Percentiles rank a stretch among this genome's conserved stretches.
phyloP scores from a whole-genome alignment of 306 rosid genomes.

The Dalbergia oliveri region DNA sequence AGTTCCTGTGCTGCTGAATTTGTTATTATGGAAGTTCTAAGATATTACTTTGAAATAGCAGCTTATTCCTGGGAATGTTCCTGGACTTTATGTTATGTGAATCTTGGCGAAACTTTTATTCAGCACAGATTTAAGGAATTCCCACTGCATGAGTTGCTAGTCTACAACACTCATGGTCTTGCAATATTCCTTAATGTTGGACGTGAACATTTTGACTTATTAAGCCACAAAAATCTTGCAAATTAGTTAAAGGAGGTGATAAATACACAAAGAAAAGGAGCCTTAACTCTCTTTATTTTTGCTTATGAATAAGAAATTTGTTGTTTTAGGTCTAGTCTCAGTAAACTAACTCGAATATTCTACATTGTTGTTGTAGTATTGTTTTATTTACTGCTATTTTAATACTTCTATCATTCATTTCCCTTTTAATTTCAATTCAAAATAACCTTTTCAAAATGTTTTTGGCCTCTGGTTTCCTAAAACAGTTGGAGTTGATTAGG shows the following conservation, averaged over 20 bases:
- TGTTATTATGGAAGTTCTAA: slow-evolving; percentile 32
- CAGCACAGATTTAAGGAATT: slow-evolving; percentile 13
- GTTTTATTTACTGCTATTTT: slow-evolving; percentile 20
- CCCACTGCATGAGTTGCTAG: not conserved
- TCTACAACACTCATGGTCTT: slow-evolving; percentile 20
- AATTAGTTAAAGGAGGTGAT: not conserved
- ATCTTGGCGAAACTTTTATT: slow-evolving; percentile 14
- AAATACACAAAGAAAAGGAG: slow-evolving; percentile 6
- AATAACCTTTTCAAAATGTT: slow-evolving; percentile 28
- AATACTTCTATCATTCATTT: slow-evolving; percentile 9
- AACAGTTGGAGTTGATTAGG: slow-evolving; percentile 88
- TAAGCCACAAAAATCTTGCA: slow-evolving; percentile 29
- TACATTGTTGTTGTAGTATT: not conserved
- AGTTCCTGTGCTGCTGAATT: not conserved
- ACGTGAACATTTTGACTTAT: slow-evolving; percentile 31
- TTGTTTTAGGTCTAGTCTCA: slow-evolving; percentile 15
- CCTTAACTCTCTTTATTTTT: not conserved
- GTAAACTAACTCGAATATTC: slow-evolving; percentile 4
- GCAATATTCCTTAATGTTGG: slow-evolving; percentile 12
- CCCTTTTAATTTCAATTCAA: slow-evolving; percentile 1
- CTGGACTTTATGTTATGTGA: slow-evolving; percentile 12
- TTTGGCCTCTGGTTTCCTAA: slow-evolving; percentile 49
- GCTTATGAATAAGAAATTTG: slow-evolving; percentile 19
- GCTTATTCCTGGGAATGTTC: slow-evolving; percentile 33
- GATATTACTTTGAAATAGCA: slow-evolving; percentile 33